Conservation (phyloP, 2,329 filamentous ascomycete genomes). For the Dactylellina parvicollis region DNA sequence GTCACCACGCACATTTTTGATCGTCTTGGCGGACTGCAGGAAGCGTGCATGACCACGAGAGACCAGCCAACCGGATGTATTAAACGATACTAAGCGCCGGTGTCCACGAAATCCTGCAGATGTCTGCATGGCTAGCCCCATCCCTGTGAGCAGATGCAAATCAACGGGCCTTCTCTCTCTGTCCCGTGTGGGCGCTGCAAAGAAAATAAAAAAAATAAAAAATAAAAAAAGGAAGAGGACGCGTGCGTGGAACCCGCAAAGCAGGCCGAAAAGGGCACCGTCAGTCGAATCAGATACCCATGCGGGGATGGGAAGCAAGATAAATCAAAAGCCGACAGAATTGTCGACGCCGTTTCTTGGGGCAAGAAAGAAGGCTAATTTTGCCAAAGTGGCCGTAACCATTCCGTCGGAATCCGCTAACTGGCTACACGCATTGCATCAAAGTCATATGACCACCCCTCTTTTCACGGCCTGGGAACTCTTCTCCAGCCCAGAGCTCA, state of each 20-base stretch:
- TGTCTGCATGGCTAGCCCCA: conserved; percentile 22
- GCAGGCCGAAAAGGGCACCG: conserved; percentile 1
- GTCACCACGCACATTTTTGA: too few relatives aligned
- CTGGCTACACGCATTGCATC: conserved; percentile 48
- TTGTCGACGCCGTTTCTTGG: conserved; percentile 42
- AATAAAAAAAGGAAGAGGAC: too few relatives aligned
- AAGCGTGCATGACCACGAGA: conserved; percentile 13
- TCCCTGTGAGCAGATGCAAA: conserved; percentile 48
- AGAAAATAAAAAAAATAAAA: too few relatives aligned
- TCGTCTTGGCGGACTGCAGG: conserved; percentile 3
- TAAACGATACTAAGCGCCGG: conserved; percentile 39
- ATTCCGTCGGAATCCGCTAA: conserved; percentile 48
- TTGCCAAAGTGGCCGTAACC: conserved; percentile 53
- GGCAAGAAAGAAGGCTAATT: conserved; percentile 35
- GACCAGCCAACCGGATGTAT: conserved; percentile 51
- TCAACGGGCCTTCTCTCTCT: conserved; percentile 13
- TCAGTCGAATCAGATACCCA: conserved; percentile 32
- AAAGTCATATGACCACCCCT: conserved; percentile 53
- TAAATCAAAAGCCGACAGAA: background rate
- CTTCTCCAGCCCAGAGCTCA: conserved; percentile 2
- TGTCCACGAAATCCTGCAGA: conserved; percentile 20
- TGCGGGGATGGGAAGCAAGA: conserved; percentile 1
- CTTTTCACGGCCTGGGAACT: conserved; percentile 22
- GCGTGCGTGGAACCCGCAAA: conserved; percentile 23
- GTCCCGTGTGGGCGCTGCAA: conserved; percentile 35